A percentile compares a stretch with the other conserved stretches of the same genome.
These are phyloP conservation scores for Sclerotinia subarctica DNA, from an alignment of 2,329 filamentous ascomycete genomes.

Conservation along the genomic window DNA sequence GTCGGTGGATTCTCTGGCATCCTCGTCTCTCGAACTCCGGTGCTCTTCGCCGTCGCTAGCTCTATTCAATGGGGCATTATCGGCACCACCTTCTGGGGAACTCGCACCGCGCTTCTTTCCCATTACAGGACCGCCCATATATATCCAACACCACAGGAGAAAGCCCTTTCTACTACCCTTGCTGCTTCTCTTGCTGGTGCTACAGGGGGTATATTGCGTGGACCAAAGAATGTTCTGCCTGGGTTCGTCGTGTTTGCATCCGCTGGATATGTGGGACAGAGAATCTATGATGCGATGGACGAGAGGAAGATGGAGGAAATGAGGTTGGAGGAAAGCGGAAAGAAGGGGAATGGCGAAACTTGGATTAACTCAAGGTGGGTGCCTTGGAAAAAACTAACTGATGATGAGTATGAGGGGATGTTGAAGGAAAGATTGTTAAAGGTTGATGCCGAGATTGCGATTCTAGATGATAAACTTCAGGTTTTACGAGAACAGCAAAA, in stretches of 20 bases:
- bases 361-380: slow-evolving; percentile 63
- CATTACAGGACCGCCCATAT: slow-evolving; percentile 40
- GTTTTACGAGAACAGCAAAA: slow-evolving; percentile 28
- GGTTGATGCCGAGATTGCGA: slow-evolving; percentile 72
- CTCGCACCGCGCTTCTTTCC: slow-evolving; percentile 44
- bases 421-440: slow-evolving; percentile 67
- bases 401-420: slow-evolving; percentile 70
- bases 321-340: slow-evolving; percentile 35
- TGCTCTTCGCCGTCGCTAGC: slow-evolving; percentile 67
- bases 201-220: slow-evolving; percentile 58
- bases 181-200: slow-evolving; percentile 68
- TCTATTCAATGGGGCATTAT: slow-evolving; percentile 80
- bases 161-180: slow-evolving; percentile 63
- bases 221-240: slow-evolving; percentile 54
- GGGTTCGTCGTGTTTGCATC: slow-evolving; percentile 57
- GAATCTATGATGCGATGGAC: slow-evolving; percentile 52
- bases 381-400: slow-evolving; percentile 65
- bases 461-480: slow-evolving; percentile 73
- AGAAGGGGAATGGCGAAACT: slow-evolving; percentile 35
- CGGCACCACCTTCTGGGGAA: slow-evolving; percentile 71
- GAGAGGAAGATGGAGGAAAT: slow-evolving; percentile 32
- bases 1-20: slow-evolving; percentile 70
- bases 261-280: slow-evolving; percentile 56
- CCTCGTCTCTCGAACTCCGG: slow-evolving; percentile 62
- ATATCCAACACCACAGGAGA: slow-evolving; percentile 53